Percentiles rank a stretch among this genome's conserved stretches.
phyloP scores from a whole-genome alignment of 768 basidiomycete genomes.

The Kwoniella sp. region DNA sequence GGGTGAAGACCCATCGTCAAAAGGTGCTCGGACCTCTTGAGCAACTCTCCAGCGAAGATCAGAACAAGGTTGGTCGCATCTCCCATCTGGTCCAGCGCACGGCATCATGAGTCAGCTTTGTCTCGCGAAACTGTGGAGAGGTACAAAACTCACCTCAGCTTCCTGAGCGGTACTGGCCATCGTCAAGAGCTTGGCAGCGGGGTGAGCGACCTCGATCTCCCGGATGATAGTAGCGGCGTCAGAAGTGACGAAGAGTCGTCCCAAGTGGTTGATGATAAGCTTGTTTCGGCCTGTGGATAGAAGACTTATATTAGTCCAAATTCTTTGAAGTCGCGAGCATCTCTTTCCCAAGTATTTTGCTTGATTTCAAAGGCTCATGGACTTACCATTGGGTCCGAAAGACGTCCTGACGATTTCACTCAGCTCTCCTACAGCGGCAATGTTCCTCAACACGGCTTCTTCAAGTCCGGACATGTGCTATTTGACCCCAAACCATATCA shows the following conservation, averaged over 20 bases:
- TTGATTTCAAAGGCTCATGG: too few relatives aligned
- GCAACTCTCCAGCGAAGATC: constrained; percentile 90
- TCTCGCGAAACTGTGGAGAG: background rate
- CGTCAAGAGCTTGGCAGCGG: constrained; percentile 97
- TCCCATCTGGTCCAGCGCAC: constrained; percentile 70
- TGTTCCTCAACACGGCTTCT: constrained; percentile 95
- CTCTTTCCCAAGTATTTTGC: too few relatives aligned
- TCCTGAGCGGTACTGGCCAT: constrained; percentile 98
- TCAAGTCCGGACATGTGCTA: constrained; percentile 82
- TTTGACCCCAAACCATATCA: background rate
- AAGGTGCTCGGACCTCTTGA: constrained; percentile 89
- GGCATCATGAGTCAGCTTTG: constrained; percentile 17
- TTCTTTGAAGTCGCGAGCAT: too few relatives aligned
- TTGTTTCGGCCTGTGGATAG: constrained; percentile 86
- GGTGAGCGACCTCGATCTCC: constrained; percentile 97
- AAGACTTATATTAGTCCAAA: too few relatives aligned
- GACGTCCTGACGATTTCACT: constrained; percentile 93
- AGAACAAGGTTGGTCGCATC: constrained; percentile 95
- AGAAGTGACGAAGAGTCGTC: constrained; percentile 92
- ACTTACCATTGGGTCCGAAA: constrained; percentile 91
- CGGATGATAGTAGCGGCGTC: constrained; percentile 98
- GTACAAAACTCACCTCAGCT: constrained; percentile 73
- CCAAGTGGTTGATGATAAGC: constrained; percentile 95
- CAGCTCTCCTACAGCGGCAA: constrained; percentile 91
- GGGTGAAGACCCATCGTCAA: constrained; percentile 97